Base-by-base conservation (phyloP, 805 yeast species). In the Myxozyma melibiosi region DNA sequence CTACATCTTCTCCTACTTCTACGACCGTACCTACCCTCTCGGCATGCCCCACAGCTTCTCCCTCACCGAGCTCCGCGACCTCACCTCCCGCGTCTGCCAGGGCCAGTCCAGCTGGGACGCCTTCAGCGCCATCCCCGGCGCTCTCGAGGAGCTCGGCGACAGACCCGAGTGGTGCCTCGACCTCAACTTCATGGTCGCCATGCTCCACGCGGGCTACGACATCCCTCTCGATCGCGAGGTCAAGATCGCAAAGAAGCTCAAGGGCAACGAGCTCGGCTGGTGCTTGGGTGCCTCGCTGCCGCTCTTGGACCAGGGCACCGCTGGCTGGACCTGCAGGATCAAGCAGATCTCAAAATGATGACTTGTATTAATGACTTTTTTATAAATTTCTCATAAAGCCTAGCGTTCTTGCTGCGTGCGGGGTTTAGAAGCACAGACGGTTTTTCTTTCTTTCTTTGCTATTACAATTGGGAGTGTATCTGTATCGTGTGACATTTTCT, bases 261-360 rank as follows among this genome's bases (percentile, higher is more conserved):
- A 84, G 51, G 83, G 84, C 69, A 90, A 89, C 67, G 99, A 94
- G 75, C 79, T 94, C 51, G 99, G 99, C 33, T 94, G 99, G 99
- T 94, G 98, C 77, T 78, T 94, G 55, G 99, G 99, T 66, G 99
- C 98, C 1, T 89, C 97, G 1, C 80, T 94, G 66, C 98, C 98
- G 7, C 76, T 94, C 66, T 78, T 94, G 65, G 94, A 88, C 61
- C 77, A 78, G 59, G 74, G 71, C 43, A 74, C 66, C 43, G 74
- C 81, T 20, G 84, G 83, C 39, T 89, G 96, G 96, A 79, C 76
- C 51, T 90, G 97, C 73, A 70, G 71, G 58, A 39, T 60, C 38
- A 54, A 40, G 37, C 53, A 60, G 37, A 35, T 58, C 20, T n/a
- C 44, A 13, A 64, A n/a, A 37, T 50, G 20, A 16, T 33, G 37